Evolutionary conservation across 768 basidiomycete species (phyloP), one percentile per base, ranked within the genome.

Genomic region (Butyriboletus loyo): DNA sequence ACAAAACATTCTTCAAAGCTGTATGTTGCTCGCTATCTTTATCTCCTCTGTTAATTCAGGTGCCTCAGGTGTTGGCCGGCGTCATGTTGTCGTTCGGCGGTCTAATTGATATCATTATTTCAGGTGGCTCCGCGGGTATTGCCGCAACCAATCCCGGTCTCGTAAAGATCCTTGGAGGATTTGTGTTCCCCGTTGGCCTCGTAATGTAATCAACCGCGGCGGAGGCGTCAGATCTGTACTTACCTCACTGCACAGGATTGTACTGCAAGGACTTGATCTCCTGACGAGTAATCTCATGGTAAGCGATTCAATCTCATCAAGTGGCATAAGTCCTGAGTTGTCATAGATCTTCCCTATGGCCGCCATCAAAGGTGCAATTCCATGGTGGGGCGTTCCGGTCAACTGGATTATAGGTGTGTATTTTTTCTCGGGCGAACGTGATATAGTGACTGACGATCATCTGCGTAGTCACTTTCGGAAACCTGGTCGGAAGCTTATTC

Each of bases 231-330:
- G n/a, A 11, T 14, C 7, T 13, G 32, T 30, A 22, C 45, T 57
- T 25, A 61, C 25, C 13, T 32, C 21, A 9, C 2, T 13, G 32
- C 34, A 21, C 56, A 89, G 87, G 87, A 87, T 89, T 54, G 77
- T 86, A 14, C 71, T 89, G 14, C 84, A 87, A 68, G 83, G 83
- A 2, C 74, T 82, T 39, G 87, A 89, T 52, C 76, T 89, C 1
- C 65, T 89, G 32, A 89, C 87, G 43, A 87, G 86, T 61, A 86
- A 87, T 62, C 82, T 89, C 80, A 80, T 89, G 85, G 86, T 86
- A 54, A 42, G 66, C 42, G 31, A 11, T 9, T 49, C 31, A 4
- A 9, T 31, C 14, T 19, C 24, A 10, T 30, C 8, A 7, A 27
- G 14, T 10, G 7, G 5, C 19, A 30, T 5, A 21, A 35, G 35